Conservation (phyloP, 805 yeast species). For the Tanozyma kutaoensis region DNA sequence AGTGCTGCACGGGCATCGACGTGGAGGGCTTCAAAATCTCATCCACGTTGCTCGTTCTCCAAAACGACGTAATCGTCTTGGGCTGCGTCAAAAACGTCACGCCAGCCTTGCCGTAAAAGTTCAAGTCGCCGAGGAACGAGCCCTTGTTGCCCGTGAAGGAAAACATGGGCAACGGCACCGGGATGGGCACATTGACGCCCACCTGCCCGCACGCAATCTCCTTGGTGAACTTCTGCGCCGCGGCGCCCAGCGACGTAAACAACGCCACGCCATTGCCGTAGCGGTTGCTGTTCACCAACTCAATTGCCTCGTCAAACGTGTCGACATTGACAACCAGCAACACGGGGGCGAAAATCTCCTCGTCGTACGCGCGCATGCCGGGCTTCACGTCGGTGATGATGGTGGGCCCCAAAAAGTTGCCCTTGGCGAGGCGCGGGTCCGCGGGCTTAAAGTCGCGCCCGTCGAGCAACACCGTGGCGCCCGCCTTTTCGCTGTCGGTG, state of each 20-base stretch:
- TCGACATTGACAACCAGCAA: constrained; percentile 48
- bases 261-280: constrained; percentile 66
- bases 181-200: constrained; percentile 69
- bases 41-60: constrained; percentile 42
- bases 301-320: constrained; percentile 56
- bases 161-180: constrained; percentile 74
- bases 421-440: constrained; percentile 28
- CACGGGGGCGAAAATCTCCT: constrained; percentile 71
- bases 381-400: constrained; percentile 47
- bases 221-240: constrained; percentile 59
- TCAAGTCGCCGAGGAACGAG: constrained; percentile 66
- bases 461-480: constrained; percentile 50
- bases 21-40: constrained; percentile 41
- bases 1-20: constrained; percentile 54
- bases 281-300: constrained; percentile 38
- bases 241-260: constrained; percentile 56
- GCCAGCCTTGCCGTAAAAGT: constrained; percentile 72
- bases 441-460: constrained; percentile 38
- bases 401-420: constrained; percentile 67
- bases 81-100: constrained; percentile 59
- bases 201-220: constrained; percentile 65
- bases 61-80: constrained; percentile 58
- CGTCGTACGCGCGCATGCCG: constrained; percentile 61
- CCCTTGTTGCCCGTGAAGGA: constrained; percentile 69
- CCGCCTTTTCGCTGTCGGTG: constrained; percentile 40